Base-by-base conservation (phyloP, 257 asterid species). In the Paulownia fortunei region DNA sequence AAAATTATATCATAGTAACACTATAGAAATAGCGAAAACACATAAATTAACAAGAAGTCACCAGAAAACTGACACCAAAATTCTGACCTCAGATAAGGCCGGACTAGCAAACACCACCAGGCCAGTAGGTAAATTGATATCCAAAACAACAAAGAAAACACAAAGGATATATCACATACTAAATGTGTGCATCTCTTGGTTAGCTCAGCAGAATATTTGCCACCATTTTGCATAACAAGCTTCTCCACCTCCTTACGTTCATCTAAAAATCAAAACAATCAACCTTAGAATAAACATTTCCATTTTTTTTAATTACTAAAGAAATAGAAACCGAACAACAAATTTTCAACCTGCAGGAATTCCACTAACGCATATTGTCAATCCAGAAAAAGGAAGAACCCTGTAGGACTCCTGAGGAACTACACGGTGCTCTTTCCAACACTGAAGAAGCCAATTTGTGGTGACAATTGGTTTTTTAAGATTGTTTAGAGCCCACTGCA, bases 361-460 rank as follows among this genome's bases (percentile, higher is more conserved):
- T 73, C 94, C 91, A 85, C 92, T 92, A 81, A 96, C 98, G 42
- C 94, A 90, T 73, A 96, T 86, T 70, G 86, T 87, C 83, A 96
- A 83, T 68, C 99, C 99, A 74, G 88, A 86, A 86, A 96, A 92
- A 73, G 98, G 96, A 81, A 84, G 97, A 89, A 93, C 92, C 81
- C 89, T 87, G 86, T 82, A 96, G 70, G 95, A 81, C 54, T 96
- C 99, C 32, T 89, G 97, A 74, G 99, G 94, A 80, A 93, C 98
- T 76, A 92, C 89, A 68, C 98, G 94, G 82, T 96, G 99, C 86
- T 96, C 99, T 86, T 90, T 92, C 99, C 99, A 96, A 80, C 99
- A 96, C 42, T 93, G 99, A 52, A 80, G 90, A 67, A 96, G 92
- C 99, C 99, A 96, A 76, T 79, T 85, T 24, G 75, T 82, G 73